Evolutionary conservation across 2,329 filamentous ascomycete genomes (phyloP).

Genomic region (Aspergillus spinulosporus): DNA sequence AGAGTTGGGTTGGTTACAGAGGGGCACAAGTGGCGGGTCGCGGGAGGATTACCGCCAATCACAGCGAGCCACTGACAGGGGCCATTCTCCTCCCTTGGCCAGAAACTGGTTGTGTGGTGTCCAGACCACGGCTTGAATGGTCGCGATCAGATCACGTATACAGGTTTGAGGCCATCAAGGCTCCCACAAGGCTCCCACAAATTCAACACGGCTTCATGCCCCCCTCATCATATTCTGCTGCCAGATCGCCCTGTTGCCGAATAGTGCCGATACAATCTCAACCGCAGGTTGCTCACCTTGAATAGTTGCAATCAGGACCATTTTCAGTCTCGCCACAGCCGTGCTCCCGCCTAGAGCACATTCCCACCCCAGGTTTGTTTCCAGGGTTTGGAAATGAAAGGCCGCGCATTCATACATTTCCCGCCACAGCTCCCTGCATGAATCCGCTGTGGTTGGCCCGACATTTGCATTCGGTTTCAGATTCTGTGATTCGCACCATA

Average conservation of each 20-base stretch:
- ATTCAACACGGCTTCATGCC: not conserved
- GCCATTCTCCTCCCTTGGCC: not conserved
- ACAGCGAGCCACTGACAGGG: not conserved
- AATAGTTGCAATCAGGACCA: no score
- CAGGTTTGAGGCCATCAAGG: not conserved
- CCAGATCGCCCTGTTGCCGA: no score
- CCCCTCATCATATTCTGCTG: not conserved
- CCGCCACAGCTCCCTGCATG: not conserved
- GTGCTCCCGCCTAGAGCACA: not conserved
- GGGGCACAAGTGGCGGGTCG: not conserved
- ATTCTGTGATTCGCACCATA: not conserved
- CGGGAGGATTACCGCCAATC: not conserved
- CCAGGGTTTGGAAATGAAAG: slow-evolving; percentile 4
- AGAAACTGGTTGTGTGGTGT: not conserved
- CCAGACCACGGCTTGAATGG: not conserved
- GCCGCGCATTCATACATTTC: not conserved
- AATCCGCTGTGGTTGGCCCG: not conserved
- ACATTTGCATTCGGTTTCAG: not conserved
- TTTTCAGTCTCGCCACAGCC: not conserved
- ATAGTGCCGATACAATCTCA: not conserved
- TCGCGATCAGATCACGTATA: not conserved
- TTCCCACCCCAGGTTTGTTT: not conserved
- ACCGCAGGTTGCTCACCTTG: no score
- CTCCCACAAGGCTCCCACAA: no score
- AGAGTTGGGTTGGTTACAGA: not conserved